These are phyloP conservation scores for Tylopilus sp. DNA, from an alignment of 768 basidiomycete genomes.

Conservation along the genomic window DNA sequence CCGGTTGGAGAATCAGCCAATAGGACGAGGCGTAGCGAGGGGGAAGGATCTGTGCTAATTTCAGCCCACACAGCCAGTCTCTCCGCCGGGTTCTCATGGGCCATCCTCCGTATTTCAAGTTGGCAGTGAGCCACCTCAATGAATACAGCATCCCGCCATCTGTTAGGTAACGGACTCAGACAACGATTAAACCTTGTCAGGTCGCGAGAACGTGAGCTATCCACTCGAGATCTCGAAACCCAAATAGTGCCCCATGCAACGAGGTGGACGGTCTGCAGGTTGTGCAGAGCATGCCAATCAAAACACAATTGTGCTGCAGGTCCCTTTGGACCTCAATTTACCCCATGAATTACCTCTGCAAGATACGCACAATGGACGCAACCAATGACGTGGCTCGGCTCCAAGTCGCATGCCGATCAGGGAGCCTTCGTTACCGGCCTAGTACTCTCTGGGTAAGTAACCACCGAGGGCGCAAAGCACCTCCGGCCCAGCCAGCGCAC, in stretches of 20 bases:
- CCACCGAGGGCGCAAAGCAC: background rate
- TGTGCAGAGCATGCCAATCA: background rate
- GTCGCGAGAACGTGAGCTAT: background rate
- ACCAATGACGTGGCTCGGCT: slow-evolving; percentile 5
- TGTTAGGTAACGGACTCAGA: slow-evolving; percentile 2
- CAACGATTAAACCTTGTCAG: slow-evolving; percentile 3
- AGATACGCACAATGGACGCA: slow-evolving; percentile 3
- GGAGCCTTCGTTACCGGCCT: slow-evolving; percentile 1
- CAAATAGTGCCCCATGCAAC: slow-evolving; percentile 3
- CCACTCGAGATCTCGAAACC: background rate
- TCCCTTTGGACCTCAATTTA: background rate
- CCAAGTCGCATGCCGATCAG: slow-evolving; percentile 8
- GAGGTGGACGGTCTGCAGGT: slow-evolving; percentile 6
- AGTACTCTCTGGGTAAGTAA: slow-evolving; percentile 6
- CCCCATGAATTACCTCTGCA: slow-evolving; percentile 1
- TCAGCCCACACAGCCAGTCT: background rate
- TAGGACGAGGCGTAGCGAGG: background rate
- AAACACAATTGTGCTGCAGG: background rate
- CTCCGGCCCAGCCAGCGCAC: background rate
- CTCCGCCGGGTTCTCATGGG: slow-evolving; percentile 1
- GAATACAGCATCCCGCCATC: slow-evolving; percentile 19
- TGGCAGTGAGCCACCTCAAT: slow-evolving; percentile 4
- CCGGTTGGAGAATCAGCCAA: slow-evolving; percentile 5
- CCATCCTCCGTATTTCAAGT: slow-evolving; percentile 1
- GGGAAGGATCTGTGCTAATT: background rate